Evolutionary conservation across 192 early-diverging fungal genomes (phyloP).

Genomic region (Coemansia asiatica): DNA sequence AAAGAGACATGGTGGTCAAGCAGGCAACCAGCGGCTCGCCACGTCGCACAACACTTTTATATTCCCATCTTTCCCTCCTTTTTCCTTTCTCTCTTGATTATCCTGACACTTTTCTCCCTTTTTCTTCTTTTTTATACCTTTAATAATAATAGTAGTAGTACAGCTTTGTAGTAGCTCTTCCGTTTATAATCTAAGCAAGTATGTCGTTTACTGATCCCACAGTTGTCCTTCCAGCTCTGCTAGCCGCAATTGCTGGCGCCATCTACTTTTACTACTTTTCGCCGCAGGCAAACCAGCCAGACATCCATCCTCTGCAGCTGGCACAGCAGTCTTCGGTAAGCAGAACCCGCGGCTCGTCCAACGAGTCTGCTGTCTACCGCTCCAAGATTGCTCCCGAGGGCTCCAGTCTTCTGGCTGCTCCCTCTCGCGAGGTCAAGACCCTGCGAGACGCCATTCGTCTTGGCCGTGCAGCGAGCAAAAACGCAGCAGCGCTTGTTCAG

Average conservation of each 20-base stretch:
- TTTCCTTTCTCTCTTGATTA: no score
- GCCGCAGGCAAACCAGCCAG: slow-evolving; percentile 52
- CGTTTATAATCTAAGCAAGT: no score
- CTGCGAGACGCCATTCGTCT: slow-evolving; percentile 34
- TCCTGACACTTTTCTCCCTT: no score
- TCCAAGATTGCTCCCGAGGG: slow-evolving; percentile 43
- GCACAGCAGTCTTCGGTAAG: slow-evolving; percentile 44
- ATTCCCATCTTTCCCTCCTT: no score
- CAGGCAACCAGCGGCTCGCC: no score
- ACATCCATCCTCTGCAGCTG: slow-evolving; percentile 50
- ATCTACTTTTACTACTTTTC: slow-evolving; percentile 51
- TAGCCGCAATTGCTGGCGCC: slow-evolving; percentile 24
- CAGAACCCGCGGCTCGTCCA: slow-evolving; percentile 27
- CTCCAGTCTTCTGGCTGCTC: slow-evolving; percentile 19
- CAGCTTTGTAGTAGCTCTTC: no score
- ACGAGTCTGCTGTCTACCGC: slow-evolving; percentile 44
- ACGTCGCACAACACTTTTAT: no score
- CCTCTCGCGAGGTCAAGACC: slow-evolving; percentile 4
- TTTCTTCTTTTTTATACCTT: background rate
- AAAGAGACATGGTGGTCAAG: no score
- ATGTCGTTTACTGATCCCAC: slow-evolving; percentile 36
- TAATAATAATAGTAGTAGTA: background rate
- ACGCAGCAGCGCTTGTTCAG: background rate
- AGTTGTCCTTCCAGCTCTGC: slow-evolving; percentile 16
- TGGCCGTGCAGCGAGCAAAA: slow-evolving; percentile 6